Evolutionary conservation across 2,329 filamentous ascomycete species (phyloP), one percentile per base, ranked within the genome.

Genomic region (Aspergillus melleus): DNA sequence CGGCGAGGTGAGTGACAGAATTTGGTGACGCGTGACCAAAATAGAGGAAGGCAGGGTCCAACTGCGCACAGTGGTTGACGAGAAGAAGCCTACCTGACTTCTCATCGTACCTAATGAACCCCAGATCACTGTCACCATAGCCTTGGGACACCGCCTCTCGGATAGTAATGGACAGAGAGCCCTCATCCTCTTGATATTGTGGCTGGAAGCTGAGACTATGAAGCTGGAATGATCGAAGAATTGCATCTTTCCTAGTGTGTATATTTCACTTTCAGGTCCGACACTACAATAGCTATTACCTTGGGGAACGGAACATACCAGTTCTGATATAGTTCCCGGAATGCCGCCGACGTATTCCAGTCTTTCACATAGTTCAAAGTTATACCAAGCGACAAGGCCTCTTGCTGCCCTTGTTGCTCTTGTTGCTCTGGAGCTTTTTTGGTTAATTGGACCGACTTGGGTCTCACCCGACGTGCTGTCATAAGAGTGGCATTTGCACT

Each of bases 281-380:
- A 52, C 26, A 52, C 32, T 30, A 16, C 22, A 8, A 32, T 30
- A 29, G 49, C 49, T 52, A 32, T 19, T 30, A 30, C 24, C 29
- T 32, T n/a, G 26, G 19, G 32, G 49, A 52, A n/a, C 26, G 5
- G 24, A 32, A 14, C 49, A 19, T 30, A 52, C 49, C 49, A 52
- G 32, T 52, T 52, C 49, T 52, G 49, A 32, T 52, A 52, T 19
- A 52, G 24, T 24, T 52, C 49, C 26, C 49, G 29, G 19, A 52
- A 52, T 10, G 49, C 49, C 24, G 24, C 26, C 49, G 49, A 30
- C 32, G 49, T 52, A 52, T 29, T 24, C 49, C 49, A 52, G 49
- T 52, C 49, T 32, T 30, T 52, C n/a, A 52, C 49, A 52, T 52
- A 52, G 24, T 52, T 32, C 30, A 32, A 32, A 32, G 30, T 32